These are phyloP conservation scores for Cetradonia linearis DNA, from an alignment of 495 filamentous ascomycete species.

Conservation along the genomic window DNA sequence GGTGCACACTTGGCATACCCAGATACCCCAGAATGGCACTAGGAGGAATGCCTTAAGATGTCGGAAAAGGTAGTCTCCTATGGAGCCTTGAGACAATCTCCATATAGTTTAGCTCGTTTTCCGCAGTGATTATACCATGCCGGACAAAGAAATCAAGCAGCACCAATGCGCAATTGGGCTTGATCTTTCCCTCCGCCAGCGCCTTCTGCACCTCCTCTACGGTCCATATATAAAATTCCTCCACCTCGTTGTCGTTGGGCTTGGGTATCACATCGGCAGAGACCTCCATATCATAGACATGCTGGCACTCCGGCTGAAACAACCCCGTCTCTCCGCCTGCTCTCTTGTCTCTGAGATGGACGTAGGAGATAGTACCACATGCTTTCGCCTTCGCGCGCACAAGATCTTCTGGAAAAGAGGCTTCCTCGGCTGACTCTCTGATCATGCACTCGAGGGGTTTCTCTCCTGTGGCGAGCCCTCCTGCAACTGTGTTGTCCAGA, in stretches of 20 bases:
- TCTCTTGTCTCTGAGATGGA: conserved; percentile 63
- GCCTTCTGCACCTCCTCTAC: conserved; percentile 64
- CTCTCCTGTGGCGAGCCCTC: conserved; percentile 75
- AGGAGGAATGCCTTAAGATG: conserved; percentile 28
- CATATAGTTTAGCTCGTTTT: conserved; percentile 73
- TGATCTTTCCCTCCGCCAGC: conserved; percentile 66
- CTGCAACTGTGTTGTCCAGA: conserved; percentile 91
- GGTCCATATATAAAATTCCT: conserved; percentile 67
- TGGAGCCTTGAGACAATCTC: conserved; percentile 69
- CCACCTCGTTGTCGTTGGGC: conserved; percentile 81
- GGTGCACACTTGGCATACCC: conserved; percentile 28
- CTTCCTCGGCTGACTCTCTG: conserved; percentile 83
- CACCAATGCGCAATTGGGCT: conserved; percentile 83
- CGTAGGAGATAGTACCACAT: conserved; percentile 71
- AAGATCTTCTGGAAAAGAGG: conserved; percentile 62
- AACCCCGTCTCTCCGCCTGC: conserved; percentile 81
- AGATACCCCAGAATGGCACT: conserved; percentile 7
- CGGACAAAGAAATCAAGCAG: conserved; percentile 85
- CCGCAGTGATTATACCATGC: conserved; percentile 68
- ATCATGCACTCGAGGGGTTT: conserved; percentile 66
- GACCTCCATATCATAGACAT: conserved; percentile 82
- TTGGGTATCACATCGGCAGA: conserved; percentile 52
- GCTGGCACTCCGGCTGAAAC: conserved; percentile 85
- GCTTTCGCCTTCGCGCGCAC: conserved; percentile 49
- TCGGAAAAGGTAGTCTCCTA: conserved; percentile 74